Conservation (phyloP, 2,329 filamentous ascomycete genomes). For the Stenocarpella maydis region DNA sequence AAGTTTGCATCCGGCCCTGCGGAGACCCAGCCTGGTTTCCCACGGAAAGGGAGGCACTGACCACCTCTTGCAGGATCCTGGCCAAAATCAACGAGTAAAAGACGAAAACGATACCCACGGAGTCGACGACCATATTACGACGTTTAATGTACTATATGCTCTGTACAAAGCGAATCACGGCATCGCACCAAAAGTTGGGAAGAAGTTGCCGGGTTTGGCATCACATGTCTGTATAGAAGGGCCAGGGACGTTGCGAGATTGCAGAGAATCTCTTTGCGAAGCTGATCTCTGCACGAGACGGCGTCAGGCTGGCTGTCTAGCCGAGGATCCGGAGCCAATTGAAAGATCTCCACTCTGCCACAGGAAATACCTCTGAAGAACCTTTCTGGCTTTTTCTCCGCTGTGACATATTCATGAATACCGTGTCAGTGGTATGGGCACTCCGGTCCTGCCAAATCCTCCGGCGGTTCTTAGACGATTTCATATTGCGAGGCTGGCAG, state of each 20-base stretch:
- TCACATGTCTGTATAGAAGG: slow-evolving; percentile 31
- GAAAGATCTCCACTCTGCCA: slow-evolving; percentile 22
- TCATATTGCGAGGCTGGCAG: not conserved
- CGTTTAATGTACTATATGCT: slow-evolving; percentile 35
- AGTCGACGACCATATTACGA: slow-evolving; percentile 40
- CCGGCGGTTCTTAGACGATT: too few species aligned
- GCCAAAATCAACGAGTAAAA: slow-evolving; percentile 98
- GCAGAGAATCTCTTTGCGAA: not conserved
- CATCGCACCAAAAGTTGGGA: slow-evolving; percentile 35
- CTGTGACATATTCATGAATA: not conserved
- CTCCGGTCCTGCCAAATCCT: not conserved
- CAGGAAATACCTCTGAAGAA: not conserved
- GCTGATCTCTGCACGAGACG: slow-evolving; percentile 1
- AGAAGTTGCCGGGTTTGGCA: slow-evolving; percentile 30
- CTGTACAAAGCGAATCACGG: slow-evolving; percentile 39
- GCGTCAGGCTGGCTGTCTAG: slow-evolving; percentile 10
- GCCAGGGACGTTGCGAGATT: not conserved
- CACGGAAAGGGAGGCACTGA: slow-evolving; percentile 35
- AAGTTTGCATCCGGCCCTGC: slow-evolving; percentile 55
- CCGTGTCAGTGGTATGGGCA: not conserved
- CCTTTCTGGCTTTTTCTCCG: not conserved
- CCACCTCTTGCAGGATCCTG: slow-evolving; percentile 72
- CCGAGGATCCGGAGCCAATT: slow-evolving; percentile 16
- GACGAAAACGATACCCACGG: slow-evolving; percentile 38
- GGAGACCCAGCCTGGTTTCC: not conserved